Percentiles rank a stretch among this genome's conserved stretches.
phyloP scores from a whole-genome alignment of 106 monocot genomes.

The Triglochin maritima region DNA sequence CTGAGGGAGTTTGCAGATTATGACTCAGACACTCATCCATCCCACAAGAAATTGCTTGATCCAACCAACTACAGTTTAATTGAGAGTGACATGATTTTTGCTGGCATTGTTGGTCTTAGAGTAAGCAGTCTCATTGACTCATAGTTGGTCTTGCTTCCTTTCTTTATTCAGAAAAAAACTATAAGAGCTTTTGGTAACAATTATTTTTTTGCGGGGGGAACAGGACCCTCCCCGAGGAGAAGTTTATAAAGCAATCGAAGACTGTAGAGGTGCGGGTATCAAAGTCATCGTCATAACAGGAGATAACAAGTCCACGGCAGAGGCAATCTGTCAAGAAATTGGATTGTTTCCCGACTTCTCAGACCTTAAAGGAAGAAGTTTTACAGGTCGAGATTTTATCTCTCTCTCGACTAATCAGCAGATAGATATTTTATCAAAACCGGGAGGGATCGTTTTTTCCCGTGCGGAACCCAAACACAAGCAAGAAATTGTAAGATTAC shows the following conservation, averaged over 20 bases:
- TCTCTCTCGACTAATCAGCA: slow-evolving; percentile 18
- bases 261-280: slow-evolving; percentile 53
- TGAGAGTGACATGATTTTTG: slow-evolving; percentile 50
- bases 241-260: slow-evolving; percentile 59
- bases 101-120: slow-evolving; percentile 44
- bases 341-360: slow-evolving; percentile 25
- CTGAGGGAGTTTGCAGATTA: slow-evolving; percentile 57
- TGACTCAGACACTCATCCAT: slow-evolving; percentile 33
- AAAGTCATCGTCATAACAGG: slow-evolving; percentile 61
- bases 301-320: slow-evolving; percentile 72
- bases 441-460: slow-evolving; percentile 42
- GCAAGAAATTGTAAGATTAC: slow-evolving; percentile 55
- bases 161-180: no score
- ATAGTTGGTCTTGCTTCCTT: no score
- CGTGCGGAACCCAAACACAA: slow-evolving; percentile 59
- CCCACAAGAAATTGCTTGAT: slow-evolving; percentile 55
- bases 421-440: slow-evolving; percentile 27
- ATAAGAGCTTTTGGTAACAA: no score
- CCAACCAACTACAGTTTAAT: slow-evolving; percentile 47
- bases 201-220: background rate
- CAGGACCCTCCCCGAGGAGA: slow-evolving; percentile 67
- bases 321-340: slow-evolving; percentile 56
- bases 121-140: slow-evolving; percentile 15
- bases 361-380: slow-evolving; percentile 32
- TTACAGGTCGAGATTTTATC: slow-evolving; percentile 55